Conservation (phyloP, 176 grass and related monocot species). For the Chloris gayana region DNA sequence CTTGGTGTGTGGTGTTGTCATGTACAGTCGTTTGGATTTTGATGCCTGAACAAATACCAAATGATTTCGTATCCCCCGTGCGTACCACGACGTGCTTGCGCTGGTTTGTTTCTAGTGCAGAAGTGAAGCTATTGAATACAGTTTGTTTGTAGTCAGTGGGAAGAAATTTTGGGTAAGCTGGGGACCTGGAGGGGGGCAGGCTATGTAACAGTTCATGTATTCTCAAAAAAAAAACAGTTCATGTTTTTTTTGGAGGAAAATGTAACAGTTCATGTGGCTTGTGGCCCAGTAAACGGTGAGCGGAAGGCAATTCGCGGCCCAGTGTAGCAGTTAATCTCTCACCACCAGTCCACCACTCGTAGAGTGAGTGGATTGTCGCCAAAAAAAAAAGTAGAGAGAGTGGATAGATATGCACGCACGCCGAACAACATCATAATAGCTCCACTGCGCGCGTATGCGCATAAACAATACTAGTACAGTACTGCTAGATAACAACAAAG, state of each 20-base stretch:
- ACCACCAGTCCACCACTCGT: too few relatives aligned
- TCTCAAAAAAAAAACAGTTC: not conserved
- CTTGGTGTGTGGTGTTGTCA: constrained; percentile 13
- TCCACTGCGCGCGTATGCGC: not conserved
- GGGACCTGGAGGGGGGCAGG: not conserved
- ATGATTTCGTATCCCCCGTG: too few relatives aligned
- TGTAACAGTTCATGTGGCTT: not conserved
- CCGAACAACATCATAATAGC: not conserved
- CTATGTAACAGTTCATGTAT: not conserved
- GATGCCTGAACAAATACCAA: constrained; percentile 18
- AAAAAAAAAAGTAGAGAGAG: too few relatives aligned
- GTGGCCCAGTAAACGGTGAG: not conserved
- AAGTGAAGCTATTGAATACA: not conserved
- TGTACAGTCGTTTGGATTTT: constrained; percentile 11
- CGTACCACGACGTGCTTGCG: not conserved
- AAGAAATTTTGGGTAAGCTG: not conserved
- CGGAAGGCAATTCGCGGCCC: not conserved
- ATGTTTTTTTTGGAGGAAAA: too few relatives aligned
- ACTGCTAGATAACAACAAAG: not conserved
- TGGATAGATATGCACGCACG: not conserved
- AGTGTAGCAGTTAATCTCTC: not conserved
- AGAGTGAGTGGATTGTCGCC: too few relatives aligned
- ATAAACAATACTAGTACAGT: not conserved
- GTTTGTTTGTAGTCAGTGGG: not conserved
- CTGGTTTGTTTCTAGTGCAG: not conserved